Evolutionary conservation across 2,329 filamentous ascomycete species (phyloP).

Genomic region (Fonsecaea erecta): DNA sequence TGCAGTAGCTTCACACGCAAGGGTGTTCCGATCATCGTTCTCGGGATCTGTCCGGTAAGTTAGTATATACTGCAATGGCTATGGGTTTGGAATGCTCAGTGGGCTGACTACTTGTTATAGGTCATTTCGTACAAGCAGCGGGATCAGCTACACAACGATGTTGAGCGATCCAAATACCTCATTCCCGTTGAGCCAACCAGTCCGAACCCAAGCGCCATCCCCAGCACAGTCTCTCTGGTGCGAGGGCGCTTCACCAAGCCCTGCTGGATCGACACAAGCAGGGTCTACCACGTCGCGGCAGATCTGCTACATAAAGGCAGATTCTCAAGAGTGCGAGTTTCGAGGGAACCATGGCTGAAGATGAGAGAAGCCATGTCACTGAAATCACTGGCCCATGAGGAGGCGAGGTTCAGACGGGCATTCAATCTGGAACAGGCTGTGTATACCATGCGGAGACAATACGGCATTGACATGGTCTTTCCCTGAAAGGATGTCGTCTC

Average conservation of each 20-base stretch:
- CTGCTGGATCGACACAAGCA: slow-evolving; percentile 10
- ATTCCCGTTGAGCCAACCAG: slow-evolving; percentile 7
- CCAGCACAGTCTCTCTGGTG: neutral
- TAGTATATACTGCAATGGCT: neutral
- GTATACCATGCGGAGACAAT: no score
- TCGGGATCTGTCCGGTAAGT: slow-evolving; percentile 3
- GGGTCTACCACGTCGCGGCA: neutral
- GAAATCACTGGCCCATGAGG: neutral
- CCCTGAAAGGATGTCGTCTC: neutral
- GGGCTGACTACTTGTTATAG: neutral
- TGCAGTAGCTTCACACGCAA: neutral
- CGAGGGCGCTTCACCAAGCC: neutral
- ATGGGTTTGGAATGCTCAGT: neutral
- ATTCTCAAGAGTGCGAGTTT: neutral
- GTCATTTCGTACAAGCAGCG: neutral
- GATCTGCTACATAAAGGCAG: neutral
- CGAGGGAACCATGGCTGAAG: slow-evolving; percentile 1
- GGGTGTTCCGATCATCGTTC: neutral
- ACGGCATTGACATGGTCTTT: neutral
- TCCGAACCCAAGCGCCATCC: neutral
- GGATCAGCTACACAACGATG: neutral
- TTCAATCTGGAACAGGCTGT: neutral
- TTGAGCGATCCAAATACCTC: slow-evolving; percentile 1
- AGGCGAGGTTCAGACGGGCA: neutral
- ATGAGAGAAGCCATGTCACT: neutral